Base-by-base conservation (phyloP, 2,329 filamentous ascomycete genomes). In the Mycosphaerella sp. region DNA sequence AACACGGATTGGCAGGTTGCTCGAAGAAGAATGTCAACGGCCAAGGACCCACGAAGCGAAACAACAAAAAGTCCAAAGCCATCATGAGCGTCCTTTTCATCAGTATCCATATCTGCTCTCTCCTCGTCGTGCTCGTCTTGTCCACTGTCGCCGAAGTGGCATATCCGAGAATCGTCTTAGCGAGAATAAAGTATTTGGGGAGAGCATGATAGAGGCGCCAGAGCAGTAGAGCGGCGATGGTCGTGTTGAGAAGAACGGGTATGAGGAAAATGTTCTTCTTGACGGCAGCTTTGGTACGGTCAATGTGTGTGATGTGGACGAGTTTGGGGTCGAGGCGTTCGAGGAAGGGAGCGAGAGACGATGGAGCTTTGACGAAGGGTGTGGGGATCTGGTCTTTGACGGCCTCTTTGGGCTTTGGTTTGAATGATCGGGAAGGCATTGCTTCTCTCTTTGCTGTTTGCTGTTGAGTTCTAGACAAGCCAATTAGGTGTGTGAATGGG, bases 281-380 rank as follows among this genome's bases (percentile, higher is more conserved):
- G 73, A 91, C 82, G 29, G 78, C 76, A 17, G 73, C 71, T 0
- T 84, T 83, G 58, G 86, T 83, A 56, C 73, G 74, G 76, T 96
- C 91, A 71, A 95, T 76, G 74, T 95, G 90, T 31, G 86, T 79
- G 65, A 96, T 80, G 78, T 96, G 95, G 68, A 95, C 79, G 70
- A 88, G 82, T 53, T 80, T 73, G 53, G 80, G 76, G 55, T 83
- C 79, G 56, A 95, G 83, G 42, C 76, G 79, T 36, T 79, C 73
- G 66, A 87, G 78, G 68, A 95, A 85, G 9, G 83, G 79, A 48
- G 77, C 64, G 51, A 95, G 79, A 32, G 78, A 76, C 46, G 80
- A 69, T 0, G 87, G 81, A 0, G 83, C 82, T 55, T 76, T 76
- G 62, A 80, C 79, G 77, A 93, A 95, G 6, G 88, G 88, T 44